Evolutionary conservation across 192 early-diverging fungal species (phyloP).

Genomic region (Entophlyctis luteolus): DNA sequence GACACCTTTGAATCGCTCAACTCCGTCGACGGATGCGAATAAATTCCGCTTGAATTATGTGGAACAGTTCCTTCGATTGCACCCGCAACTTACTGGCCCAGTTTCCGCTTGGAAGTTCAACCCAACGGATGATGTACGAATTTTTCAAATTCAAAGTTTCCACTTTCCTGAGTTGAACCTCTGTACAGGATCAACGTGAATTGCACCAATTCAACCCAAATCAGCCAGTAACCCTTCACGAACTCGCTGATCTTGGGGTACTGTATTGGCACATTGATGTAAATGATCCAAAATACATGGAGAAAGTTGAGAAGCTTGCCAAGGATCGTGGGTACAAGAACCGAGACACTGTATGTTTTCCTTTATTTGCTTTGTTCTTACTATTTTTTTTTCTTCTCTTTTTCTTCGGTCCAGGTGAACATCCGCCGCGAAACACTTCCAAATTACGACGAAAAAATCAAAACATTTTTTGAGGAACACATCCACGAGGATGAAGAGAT

Average conservation of each 20-base stretch:
- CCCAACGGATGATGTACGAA: conserved; percentile 18
- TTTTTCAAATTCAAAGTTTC: too few relatives aligned
- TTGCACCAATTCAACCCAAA: conserved; percentile 69
- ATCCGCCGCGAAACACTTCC: conserved; percentile 76
- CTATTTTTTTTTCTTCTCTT: background rate
- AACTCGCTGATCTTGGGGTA: conserved; percentile 66
- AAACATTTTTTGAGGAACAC: conserved; percentile 85
- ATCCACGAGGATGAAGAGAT: conserved; percentile 64
- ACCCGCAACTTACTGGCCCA: conserved; percentile 6
- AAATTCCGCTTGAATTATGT: conserved; percentile 19
- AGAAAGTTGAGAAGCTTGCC: conserved; percentile 66
- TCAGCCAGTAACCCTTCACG: conserved; percentile 57
- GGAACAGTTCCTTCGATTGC: background rate
- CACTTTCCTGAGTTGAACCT: too few relatives aligned
- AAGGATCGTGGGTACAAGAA: conserved; percentile 82
- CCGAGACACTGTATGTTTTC: conserved; percentile 69
- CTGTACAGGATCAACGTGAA: conserved; percentile 15
- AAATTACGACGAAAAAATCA: conserved; percentile 89
- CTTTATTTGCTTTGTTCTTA: background rate
- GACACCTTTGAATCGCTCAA: conserved; percentile 25
- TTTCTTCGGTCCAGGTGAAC: conserved; percentile 55
- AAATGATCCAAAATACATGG: conserved; percentile 36
- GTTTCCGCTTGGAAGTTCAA: conserved; percentile 13
- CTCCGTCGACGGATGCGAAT: conserved; percentile 13
- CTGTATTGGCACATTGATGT: conserved; percentile 61